phyloP scores from a whole-genome alignment of 176 grass and related monocot genomes.

The Calamus simplicifolius region DNA sequence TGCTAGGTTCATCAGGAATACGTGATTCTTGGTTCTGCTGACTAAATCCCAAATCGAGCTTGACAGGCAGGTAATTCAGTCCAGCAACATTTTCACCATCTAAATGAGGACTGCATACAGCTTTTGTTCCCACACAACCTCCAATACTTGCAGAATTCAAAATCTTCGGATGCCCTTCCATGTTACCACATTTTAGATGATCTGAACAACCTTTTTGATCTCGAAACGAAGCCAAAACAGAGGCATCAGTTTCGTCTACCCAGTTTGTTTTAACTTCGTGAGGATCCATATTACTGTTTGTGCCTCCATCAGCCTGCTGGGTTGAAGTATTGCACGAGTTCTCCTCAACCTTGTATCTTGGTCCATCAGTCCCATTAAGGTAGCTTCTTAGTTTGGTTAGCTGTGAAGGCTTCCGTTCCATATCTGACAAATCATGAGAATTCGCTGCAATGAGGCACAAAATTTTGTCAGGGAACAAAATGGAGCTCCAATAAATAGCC shows the following conservation, averaged over 20 bases:
- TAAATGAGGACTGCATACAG: no score
- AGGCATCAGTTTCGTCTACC: conserved; percentile 24
- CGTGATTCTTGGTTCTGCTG: no score
- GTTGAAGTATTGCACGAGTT: conserved; percentile 3
- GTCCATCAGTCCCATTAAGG: conserved; percentile 10
- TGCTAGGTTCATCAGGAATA: no score
- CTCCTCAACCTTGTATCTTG: conserved; percentile 17
- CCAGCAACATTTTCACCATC: no score
- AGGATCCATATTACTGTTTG: conserved; percentile 10
- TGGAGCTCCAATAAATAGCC: background rate
- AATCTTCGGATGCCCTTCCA: conserved; percentile 3
- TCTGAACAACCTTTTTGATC: conserved; percentile 31
- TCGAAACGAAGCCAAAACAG: conserved; percentile 36
- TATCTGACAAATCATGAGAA: conserved; percentile 5
- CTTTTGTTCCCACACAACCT: no score
- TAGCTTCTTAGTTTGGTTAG: no score
- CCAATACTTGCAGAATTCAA: no score
- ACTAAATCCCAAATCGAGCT: no score
- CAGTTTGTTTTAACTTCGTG: conserved; percentile 4
- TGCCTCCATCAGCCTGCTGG: conserved; percentile 17
- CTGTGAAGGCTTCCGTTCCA: conserved; percentile 6
- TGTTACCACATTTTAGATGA: conserved; percentile 6
- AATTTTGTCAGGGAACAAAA: background rate
- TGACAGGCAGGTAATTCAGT: no score
- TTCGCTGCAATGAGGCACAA: conserved; percentile 10